Percentiles rank a stretch among this genome's conserved stretches.
These are phyloP conservation scores for Ogataea zsoltii DNA, from an alignment of 805 yeast species.

Conservation along the genomic window DNA sequence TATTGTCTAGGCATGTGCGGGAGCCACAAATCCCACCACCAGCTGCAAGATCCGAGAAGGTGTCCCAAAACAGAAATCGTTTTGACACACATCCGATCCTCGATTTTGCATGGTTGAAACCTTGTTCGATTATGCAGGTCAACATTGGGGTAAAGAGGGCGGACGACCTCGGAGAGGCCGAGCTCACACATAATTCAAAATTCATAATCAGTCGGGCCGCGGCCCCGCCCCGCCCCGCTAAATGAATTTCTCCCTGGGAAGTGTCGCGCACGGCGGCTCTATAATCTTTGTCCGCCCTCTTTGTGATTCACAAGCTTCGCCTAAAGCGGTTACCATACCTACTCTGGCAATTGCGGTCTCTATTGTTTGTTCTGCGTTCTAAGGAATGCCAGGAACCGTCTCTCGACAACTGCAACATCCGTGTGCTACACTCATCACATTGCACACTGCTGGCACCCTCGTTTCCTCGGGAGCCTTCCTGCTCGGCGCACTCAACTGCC, in stretches of 20 bases:
- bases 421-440: too few relatives aligned
- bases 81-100: neutral
- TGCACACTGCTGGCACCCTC: too few relatives aligned
- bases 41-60: neutral
- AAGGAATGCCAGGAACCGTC: too few relatives aligned
- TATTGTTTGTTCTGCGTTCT: neutral
- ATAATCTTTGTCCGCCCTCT: neutral
- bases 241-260: neutral
- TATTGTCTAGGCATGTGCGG: neutral
- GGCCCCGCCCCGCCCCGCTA: neutral
- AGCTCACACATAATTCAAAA: too few relatives aligned
- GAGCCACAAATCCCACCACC: neutral
- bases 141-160: too few relatives aligned
- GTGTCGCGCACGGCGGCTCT: conserved; percentile 1
- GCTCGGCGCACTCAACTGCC: neutral
- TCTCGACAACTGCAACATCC: too few relatives aligned
- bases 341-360: neutral
- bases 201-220: neutral
- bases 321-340: conserved; percentile 1
- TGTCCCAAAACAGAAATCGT: neutral
- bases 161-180: too few relatives aligned
- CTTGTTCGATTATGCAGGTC: too few relatives aligned
- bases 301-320: conserved; percentile 2
- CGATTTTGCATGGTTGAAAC: too few relatives aligned
- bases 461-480: too few relatives aligned